phyloP scores from a whole-genome alignment of 106 monocot species.

The Ottelia alismoides region DNA sequence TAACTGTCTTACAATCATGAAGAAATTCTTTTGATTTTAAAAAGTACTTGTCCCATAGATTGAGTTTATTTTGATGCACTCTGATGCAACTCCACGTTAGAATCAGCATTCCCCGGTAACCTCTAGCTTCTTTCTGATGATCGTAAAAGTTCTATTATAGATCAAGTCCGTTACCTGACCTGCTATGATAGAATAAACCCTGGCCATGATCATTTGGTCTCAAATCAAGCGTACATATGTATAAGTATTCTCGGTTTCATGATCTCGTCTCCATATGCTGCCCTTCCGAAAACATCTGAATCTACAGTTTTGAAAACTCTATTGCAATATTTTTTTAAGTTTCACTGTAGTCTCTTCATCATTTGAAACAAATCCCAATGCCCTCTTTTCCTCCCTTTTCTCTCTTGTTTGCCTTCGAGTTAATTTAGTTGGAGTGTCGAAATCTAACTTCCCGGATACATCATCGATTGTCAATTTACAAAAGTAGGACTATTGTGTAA shows the following conservation, averaged over 20 bases:
- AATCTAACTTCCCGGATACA: constrained; percentile 18
- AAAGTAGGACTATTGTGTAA: too few relatives aligned
- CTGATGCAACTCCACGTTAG: constrained; percentile 50
- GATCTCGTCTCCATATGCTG: constrained; percentile 54
- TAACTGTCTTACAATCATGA: constrained; percentile 51
- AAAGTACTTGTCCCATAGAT: constrained; percentile 55
- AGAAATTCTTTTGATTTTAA: constrained; percentile 44
- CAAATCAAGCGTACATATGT: constrained; percentile 38
- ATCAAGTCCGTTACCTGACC: constrained; percentile 45
- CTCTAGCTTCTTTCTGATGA: constrained; percentile 50
- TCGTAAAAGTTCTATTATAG: constrained; percentile 41
- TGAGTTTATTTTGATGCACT: constrained; percentile 41
- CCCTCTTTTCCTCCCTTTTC: constrained; percentile 41
- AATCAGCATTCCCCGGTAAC: constrained; percentile 41
- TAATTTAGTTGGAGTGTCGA: constrained; percentile 38
- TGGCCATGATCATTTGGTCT: constrained; percentile 65
- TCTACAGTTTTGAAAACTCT: constrained; percentile 55
- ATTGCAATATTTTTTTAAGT: constrained; percentile 64
- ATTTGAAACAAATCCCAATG: constrained; percentile 31
- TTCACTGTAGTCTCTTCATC: constrained; percentile 36
- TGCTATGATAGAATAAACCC: constrained; percentile 58
- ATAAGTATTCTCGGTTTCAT: constrained; percentile 61
- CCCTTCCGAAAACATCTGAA: constrained; percentile 50
- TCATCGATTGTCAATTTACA: too few relatives aligned
- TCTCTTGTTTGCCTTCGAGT: constrained; percentile 63